Evolutionary conservation across 2,329 filamentous ascomycete species (phyloP).

Genomic region (Exophiala calicioides): DNA sequence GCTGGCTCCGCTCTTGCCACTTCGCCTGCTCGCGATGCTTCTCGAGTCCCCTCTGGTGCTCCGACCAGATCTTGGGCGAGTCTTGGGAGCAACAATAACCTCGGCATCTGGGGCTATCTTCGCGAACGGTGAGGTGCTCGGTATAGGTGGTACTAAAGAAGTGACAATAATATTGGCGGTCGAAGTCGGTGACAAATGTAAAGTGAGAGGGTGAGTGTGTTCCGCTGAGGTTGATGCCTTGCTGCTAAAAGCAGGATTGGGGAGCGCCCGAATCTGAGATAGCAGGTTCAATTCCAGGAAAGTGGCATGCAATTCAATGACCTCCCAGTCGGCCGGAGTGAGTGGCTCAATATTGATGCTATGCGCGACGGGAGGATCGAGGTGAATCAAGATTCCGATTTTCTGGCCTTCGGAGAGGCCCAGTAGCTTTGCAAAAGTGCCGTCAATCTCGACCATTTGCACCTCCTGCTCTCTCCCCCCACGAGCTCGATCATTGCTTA

Average conservation of each 20-base stretch:
- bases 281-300: slow-evolving; percentile 94
- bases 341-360: slow-evolving; percentile 96
- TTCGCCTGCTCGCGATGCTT: slow-evolving; percentile 79
- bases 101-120: slow-evolving; percentile 94
- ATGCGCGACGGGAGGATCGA: slow-evolving; percentile 87
- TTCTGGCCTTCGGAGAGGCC: slow-evolving; percentile 81
- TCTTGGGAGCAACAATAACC: slow-evolving; percentile 95
- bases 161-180: slow-evolving; percentile 88
- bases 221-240: slow-evolving; percentile 49
- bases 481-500: slow-evolving; percentile 54
- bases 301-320: slow-evolving; percentile 94
- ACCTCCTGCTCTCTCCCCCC: slow-evolving; percentile 78
- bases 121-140: slow-evolving; percentile 72
- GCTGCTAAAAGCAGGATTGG: slow-evolving; percentile 72
- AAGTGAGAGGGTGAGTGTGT: slow-evolving; percentile 74
- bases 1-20: slow-evolving; percentile 71
- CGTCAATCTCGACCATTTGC: slow-evolving; percentile 80
- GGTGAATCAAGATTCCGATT: slow-evolving; percentile 68
- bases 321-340: slow-evolving; percentile 95
- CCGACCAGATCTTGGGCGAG: slow-evolving; percentile 68
- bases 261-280: slow-evolving; percentile 87
- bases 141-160: slow-evolving; percentile 73
- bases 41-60: slow-evolving; percentile 68
- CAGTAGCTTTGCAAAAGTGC: slow-evolving; percentile 74
- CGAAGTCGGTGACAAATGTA: slow-evolving; percentile 92